Evolutionary conservation across 2,329 filamentous ascomycete genomes (phyloP).

Genomic region (Ophiocordyceps camponoti-saundersi): DNA sequence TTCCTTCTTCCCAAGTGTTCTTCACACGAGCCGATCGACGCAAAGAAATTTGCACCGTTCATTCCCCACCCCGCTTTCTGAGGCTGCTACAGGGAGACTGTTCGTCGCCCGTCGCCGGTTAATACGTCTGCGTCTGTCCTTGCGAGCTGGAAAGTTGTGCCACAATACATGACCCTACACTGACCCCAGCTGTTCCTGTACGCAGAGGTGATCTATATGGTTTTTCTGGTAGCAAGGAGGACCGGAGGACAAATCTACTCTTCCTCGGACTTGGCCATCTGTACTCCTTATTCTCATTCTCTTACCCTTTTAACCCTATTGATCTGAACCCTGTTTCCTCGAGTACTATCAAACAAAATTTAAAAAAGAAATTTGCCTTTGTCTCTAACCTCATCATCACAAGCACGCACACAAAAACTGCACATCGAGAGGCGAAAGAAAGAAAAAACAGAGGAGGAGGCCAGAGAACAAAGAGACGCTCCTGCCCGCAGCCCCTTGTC

Average conservation of each 20-base stretch:
- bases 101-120: neutral
- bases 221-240: slow-evolving; percentile 19
- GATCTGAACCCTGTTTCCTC: slow-evolving; percentile 13
- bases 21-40: too few species aligned
- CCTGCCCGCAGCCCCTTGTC: too few species aligned
- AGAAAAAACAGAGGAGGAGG: slow-evolving; percentile 4
- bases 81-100: too few species aligned
- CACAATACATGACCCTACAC: neutral
- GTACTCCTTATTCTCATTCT: slow-evolving; percentile 22
- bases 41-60: too few species aligned
- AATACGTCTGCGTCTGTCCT: neutral
- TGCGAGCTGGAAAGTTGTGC: neutral
- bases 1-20: neutral
- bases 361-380: slow-evolving; percentile 24
- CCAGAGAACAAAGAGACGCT: slow-evolving; percentile 5
- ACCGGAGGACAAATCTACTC: slow-evolving; percentile 14
- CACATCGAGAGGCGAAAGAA: slow-evolving; percentile 13
- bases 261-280: slow-evolving; percentile 19
- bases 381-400: slow-evolving; percentile 17
- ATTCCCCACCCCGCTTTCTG: too few species aligned
- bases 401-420: slow-evolving; percentile 17
- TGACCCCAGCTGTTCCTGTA: neutral
- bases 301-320: slow-evolving; percentile 17
- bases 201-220: slow-evolving; percentile 7
- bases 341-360: slow-evolving; percentile 32